Evolutionary conservation across 768 basidiomycete genomes (phyloP).

Genomic region (Tricholoma terreum): DNA sequence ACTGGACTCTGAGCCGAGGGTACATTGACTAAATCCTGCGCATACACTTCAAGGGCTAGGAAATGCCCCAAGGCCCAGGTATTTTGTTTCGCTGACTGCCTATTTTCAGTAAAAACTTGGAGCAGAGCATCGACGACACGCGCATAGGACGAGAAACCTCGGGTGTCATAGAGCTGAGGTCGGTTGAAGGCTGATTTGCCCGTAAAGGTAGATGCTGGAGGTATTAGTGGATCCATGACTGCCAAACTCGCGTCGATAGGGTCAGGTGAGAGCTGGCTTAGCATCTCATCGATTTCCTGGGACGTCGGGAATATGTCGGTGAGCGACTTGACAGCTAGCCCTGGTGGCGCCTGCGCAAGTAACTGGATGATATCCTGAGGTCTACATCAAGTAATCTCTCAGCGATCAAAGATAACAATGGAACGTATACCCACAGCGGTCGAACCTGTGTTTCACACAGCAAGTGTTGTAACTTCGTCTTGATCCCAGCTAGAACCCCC

Average conservation of each 20-base stretch:
- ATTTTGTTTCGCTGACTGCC: slow-evolving; percentile 55
- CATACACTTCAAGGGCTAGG: slow-evolving; percentile 57
- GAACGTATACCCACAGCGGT: slow-evolving; percentile 29
- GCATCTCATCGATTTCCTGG: slow-evolving; percentile 44
- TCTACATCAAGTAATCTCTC: slow-evolving; percentile 24
- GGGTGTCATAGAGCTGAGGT: slow-evolving; percentile 34
- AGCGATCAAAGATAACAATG: neutral
- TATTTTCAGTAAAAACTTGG: slow-evolving; percentile 52
- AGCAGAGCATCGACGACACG: slow-evolving; percentile 59
- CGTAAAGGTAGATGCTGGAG: slow-evolving; percentile 33
- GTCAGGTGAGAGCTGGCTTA: slow-evolving; percentile 42
- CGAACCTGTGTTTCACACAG: slow-evolving; percentile 38
- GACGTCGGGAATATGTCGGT: slow-evolving; percentile 51
- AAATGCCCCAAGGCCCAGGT: slow-evolving; percentile 72
- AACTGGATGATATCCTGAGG: slow-evolving; percentile 45
- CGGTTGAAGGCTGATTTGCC: neutral
- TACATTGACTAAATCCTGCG: slow-evolving; percentile 56
- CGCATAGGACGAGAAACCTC: slow-evolving; percentile 62
- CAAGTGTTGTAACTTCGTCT: slow-evolving; percentile 38
- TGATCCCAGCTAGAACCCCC: slow-evolving; percentile 34
- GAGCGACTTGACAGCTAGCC: slow-evolving; percentile 38
- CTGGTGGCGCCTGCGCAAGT: slow-evolving; percentile 32
- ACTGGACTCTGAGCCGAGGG: slow-evolving; percentile 47
- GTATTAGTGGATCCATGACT: slow-evolving; percentile 57
- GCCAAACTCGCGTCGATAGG: slow-evolving; percentile 54